Conservation (phyloP, 306 rosid genomes). For the Purshia tridentata region DNA sequence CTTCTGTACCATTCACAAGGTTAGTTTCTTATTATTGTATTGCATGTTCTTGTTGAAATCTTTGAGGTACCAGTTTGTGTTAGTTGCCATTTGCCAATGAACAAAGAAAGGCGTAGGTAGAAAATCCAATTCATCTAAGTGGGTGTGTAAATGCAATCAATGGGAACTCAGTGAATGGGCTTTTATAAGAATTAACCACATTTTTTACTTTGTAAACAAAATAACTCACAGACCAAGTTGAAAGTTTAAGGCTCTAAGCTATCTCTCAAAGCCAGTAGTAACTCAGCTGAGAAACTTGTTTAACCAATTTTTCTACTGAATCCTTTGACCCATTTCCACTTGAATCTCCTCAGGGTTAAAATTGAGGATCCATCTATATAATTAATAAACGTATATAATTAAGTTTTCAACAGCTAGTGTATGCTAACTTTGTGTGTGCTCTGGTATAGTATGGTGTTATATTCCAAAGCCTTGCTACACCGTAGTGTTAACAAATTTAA, state of each 20-base stretch:
- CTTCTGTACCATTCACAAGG: slow-evolving; percentile 70
- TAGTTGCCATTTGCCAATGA: not conserved
- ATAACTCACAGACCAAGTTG: not conserved
- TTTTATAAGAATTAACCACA: not conserved
- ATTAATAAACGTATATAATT: too few species aligned
- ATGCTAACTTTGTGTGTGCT: not conserved
- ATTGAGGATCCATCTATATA: too few species aligned
- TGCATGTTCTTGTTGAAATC: not conserved
- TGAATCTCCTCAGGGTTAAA: not conserved
- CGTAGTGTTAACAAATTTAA: not conserved
- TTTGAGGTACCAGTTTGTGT: not conserved
- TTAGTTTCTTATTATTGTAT: slow-evolving; percentile 9
- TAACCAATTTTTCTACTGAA: not conserved
- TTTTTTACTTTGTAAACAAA: not conserved
- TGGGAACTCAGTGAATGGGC: not conserved
- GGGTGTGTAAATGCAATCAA: not conserved
- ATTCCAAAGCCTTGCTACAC: not conserved
- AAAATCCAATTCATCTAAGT: not conserved
- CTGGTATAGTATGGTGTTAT: not conserved
- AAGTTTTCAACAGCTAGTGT: not conserved
- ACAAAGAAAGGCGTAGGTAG: not conserved
- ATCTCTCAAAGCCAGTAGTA: not conserved
- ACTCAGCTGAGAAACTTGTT: not conserved
- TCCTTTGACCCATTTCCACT: not conserved
- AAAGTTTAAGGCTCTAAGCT: not conserved